Evolutionary conservation across 208 protist genomes (phyloP), one percentile per base, ranked within the genome.

Genomic region (Trypanosoma platydactyli): DNA sequence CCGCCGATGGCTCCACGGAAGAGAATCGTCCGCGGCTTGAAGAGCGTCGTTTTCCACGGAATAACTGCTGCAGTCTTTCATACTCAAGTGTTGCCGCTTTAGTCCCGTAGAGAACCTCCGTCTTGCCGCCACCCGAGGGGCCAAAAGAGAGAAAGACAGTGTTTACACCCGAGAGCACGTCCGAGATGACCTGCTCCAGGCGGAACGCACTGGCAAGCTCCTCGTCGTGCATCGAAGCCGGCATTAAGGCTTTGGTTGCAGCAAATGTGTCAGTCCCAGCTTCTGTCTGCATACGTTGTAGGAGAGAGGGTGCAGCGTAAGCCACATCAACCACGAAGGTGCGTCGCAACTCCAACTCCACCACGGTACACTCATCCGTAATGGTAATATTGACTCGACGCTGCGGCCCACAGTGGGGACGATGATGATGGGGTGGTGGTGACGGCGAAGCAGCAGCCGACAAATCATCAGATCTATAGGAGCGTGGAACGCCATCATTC

Each of bases 311-410:
- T n/a, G 40, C 9, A 6, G 50, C 20, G 58, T 55, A 70, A 16
- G 64, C 71, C 33, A 59, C 25, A 30, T 76, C 71, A 25, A 76
- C 24, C 25, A 71, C 64, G 55, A 76, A 76, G 6, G 54, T 59
- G 35, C 64, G 60, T 6, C 60, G 54, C 33, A 40, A 50, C 13
- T 62, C 64, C 12, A 67, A 54, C 6, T 65, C 71, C 16, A 70
- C 64, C 18, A 76, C 48, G 0, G 71, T 76, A 45, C 65, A 76
- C n/a, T 42, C 40, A 56, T 76, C 71, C 18, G 71, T 61, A 1
- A 76, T 44, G 5, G 54, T 18, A 45, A 76, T 57, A 25, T 11
- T 33, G 5, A 22, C 49, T 22, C 49, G 22, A 18, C 13, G 11
- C 22, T 30, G 33, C 33, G 3, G 33, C 33, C 9, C 5, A 3